Evolutionary conservation across 2,329 filamentous ascomycete species (phyloP).

Genomic region (Fusarium tanahbumbuense): DNA sequence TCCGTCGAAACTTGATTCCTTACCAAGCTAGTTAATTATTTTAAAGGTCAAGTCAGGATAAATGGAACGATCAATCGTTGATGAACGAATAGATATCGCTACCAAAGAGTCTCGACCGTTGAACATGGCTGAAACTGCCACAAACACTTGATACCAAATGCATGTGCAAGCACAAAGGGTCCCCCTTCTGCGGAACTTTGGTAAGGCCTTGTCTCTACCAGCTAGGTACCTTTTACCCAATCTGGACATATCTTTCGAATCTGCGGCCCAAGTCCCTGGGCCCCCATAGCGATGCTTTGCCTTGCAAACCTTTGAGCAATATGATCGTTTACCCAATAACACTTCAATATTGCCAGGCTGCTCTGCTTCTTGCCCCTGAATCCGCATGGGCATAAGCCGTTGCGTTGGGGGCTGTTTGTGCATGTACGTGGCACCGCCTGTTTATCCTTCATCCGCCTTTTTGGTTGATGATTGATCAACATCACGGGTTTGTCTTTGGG

Average conservation of each 20-base stretch:
- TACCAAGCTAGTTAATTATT: not conserved
- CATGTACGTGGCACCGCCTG: constrained; percentile 39
- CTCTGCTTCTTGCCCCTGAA: constrained; percentile 27
- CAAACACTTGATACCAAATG: constrained; percentile 1
- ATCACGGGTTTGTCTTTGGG: constrained; percentile 18
- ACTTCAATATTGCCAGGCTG: constrained; percentile 35
- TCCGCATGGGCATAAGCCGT: constrained; percentile 18
- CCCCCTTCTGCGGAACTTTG: constrained; percentile 29
- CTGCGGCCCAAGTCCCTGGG: constrained; percentile 24
- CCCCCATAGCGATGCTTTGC: constrained; percentile 29
- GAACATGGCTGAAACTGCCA: constrained; percentile 29
- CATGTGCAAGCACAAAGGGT: constrained; percentile 32
- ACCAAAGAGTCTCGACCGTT: constrained; percentile 9
- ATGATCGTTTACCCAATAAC: constrained; percentile 19
- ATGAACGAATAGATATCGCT: constrained; percentile 11
- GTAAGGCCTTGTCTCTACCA: constrained; percentile 5
- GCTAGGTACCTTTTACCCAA: constrained; percentile 16
- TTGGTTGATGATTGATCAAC: constrained; percentile 31
- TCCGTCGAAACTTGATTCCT: constrained; percentile 13
- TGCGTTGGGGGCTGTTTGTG: constrained; percentile 21
- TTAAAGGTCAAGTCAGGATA: not conserved
- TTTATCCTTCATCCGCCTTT: constrained; percentile 36
- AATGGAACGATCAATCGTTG: not conserved
- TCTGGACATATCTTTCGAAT: constrained; percentile 41
- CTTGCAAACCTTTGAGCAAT: constrained; percentile 18